Evolutionary conservation across 108 stramenopile species (phyloP).

Genomic region (Cylindrotheca closterium): DNA sequence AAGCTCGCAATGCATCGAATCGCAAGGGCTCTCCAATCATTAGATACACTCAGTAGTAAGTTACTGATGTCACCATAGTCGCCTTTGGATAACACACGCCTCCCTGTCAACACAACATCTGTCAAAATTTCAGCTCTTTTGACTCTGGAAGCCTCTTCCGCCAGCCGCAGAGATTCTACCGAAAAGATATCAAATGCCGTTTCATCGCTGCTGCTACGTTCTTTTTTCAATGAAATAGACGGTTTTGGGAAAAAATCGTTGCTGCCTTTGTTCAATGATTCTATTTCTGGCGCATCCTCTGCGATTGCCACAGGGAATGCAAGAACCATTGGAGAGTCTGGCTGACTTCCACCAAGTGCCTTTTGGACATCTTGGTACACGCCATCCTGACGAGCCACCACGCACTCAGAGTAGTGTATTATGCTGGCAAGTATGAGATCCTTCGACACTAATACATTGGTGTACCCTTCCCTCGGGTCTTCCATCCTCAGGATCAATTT

Average conservation of each 20-base stretch:
- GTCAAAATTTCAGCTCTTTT: constrained; percentile 74
- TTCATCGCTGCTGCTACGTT: neutral
- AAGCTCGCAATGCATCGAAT: constrained; percentile 74
- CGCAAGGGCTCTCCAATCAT: constrained; percentile 79
- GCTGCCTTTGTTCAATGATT: neutral
- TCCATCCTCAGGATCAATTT: neutral
- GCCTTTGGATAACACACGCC: constrained; percentile 2
- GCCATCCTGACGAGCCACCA: constrained; percentile 49
- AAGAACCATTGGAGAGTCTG: neutral
- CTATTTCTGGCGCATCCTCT: neutral
- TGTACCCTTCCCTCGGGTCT: neutral
- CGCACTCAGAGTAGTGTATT: constrained; percentile 72
- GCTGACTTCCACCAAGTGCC: constrained; percentile 17
- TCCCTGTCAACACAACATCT: constrained; percentile 18
- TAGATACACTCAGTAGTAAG: constrained; percentile 55
- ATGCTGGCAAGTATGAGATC: constrained; percentile 67
- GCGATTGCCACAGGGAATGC: neutral
- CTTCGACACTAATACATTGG: constrained; percentile 38
- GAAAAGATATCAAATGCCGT: constrained; percentile 2
- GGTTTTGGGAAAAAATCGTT: neutral
- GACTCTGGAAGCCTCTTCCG: constrained; percentile 57
- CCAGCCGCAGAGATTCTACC: constrained; percentile 9
- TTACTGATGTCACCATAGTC: constrained; percentile 53
- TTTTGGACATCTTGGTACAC: constrained; percentile 49
- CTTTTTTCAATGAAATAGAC: neutral